Evolutionary conservation across 495 filamentous ascomycete species (phyloP).

Genomic region (Thermothielavioides terrestris): DNA sequence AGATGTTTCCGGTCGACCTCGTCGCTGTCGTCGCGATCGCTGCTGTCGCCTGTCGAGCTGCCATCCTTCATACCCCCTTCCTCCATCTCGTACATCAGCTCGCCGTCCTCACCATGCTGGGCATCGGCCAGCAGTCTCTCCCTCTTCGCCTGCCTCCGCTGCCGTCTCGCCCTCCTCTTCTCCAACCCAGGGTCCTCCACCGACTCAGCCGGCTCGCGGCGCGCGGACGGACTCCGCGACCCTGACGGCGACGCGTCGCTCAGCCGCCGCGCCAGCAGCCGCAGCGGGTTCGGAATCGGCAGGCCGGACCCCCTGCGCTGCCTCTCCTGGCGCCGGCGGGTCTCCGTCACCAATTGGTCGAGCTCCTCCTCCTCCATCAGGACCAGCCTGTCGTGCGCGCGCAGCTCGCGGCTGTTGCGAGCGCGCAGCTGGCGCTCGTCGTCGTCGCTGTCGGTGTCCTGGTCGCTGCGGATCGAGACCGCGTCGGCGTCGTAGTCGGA

Average conservation of each 20-base stretch:
- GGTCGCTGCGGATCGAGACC: slow-evolving; percentile 57
- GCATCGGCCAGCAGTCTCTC: slow-evolving; percentile 41
- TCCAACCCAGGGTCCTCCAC: slow-evolving; percentile 34
- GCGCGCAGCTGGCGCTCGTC: slow-evolving; percentile 56
- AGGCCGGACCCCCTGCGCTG: slow-evolving; percentile 41
- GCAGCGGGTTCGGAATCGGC: slow-evolving; percentile 39
- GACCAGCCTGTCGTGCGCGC: slow-evolving; percentile 64
- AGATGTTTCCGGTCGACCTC: slow-evolving; percentile 44
- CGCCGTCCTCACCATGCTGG: slow-evolving; percentile 55
- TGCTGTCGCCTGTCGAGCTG: slow-evolving; percentile 44
- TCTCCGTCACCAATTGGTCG: slow-evolving; percentile 60
- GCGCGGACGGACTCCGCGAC: slow-evolving; percentile 24
- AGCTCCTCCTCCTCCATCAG: slow-evolving; percentile 83
- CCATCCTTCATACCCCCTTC: slow-evolving; percentile 66
- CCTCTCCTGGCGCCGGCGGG: slow-evolving; percentile 38
- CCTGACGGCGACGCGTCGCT: slow-evolving; percentile 23
- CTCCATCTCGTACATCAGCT: slow-evolving; percentile 85
- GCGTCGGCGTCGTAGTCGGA: slow-evolving; percentile 60
- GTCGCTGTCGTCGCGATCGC: slow-evolving; percentile 47
- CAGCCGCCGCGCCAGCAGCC: slow-evolving; percentile 27
- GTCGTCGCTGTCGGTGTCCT: slow-evolving; percentile 70
- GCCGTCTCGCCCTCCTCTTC: slow-evolving; percentile 40
- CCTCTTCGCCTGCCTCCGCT: slow-evolving; percentile 39
- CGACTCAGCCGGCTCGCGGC: slow-evolving; percentile 21
- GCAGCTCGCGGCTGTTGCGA: slow-evolving; percentile 61